Evolutionary conservation across 345 rosid species (phyloP).

Genomic region (Bruguiera gymnorhiza): DNA sequence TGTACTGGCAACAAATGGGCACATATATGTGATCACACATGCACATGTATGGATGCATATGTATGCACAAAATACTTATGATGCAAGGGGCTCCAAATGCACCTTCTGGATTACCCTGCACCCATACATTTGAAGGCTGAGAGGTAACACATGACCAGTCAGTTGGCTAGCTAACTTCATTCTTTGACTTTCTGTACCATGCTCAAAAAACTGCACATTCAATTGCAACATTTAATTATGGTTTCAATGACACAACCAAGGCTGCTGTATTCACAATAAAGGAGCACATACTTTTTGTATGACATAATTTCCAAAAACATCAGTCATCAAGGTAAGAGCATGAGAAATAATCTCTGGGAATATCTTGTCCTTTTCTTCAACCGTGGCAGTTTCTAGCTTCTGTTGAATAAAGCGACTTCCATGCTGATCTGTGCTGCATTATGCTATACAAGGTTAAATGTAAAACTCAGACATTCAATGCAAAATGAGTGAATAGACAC

Average conservation of each 20-base stretch:
- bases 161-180: slow-evolving; percentile 74
- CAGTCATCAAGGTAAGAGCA: slow-evolving; percentile 90
- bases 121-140: slow-evolving; percentile 96
- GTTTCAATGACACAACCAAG: not conserved
- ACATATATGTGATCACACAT: not conserved
- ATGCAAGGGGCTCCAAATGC: slow-evolving; percentile 5
- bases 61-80: not conserved
- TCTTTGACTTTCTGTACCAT: slow-evolving; percentile 76
- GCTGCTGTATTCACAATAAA: slow-evolving; percentile 9
- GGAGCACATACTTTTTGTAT: slow-evolving; percentile 67
- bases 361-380: slow-evolving; percentile 72
- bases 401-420: slow-evolving; percentile 99
- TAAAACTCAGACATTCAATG: slow-evolving; percentile 9
- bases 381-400: slow-evolving; percentile 76
- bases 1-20: no score
- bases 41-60: not conserved
- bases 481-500: slow-evolving; percentile 12
- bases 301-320: slow-evolving; percentile 96
- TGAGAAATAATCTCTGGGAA: slow-evolving; percentile 79
- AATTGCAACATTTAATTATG: slow-evolving; percentile 24
- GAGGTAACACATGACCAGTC: slow-evolving; percentile 78
- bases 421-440: slow-evolving; percentile 85
- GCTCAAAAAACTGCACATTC: slow-evolving; percentile 78
- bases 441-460: slow-evolving; percentile 3
- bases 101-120: slow-evolving; percentile 99